These are phyloP conservation scores for Candida berthetii DNA, from an alignment of 805 yeast genomes.

Conservation along the genomic window DNA sequence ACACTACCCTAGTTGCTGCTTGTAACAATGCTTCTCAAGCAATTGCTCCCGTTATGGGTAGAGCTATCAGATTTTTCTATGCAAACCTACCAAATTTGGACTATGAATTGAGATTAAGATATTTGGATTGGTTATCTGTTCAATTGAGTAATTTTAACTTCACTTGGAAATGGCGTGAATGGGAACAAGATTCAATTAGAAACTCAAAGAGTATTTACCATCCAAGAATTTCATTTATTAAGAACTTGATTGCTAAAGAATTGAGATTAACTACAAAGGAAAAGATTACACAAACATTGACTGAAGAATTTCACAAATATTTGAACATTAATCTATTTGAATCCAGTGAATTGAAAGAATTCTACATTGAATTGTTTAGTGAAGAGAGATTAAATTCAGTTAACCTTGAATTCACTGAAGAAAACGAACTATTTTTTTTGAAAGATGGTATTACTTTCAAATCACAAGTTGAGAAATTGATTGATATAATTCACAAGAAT, in stretches of 20 bases:
- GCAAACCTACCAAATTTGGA: constrained; percentile 61
- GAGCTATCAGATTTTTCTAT: constrained; percentile 83
- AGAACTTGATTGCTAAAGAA: constrained; percentile 78
- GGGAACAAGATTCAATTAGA: constrained; percentile 59
- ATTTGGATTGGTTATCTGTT: constrained; percentile 85
- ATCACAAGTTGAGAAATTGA: constrained; percentile 27
- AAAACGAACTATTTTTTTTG: constrained; percentile 32
- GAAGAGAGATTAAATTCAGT: constrained; percentile 18
- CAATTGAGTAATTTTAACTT: constrained; percentile 92
- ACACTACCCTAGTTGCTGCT: constrained; percentile 78
- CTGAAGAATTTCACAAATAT: constrained; percentile 45
- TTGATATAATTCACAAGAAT: constrained; percentile 29
- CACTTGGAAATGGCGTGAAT: constrained; percentile 97
- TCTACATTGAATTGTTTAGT: constrained; percentile 29
- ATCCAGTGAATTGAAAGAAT: constrained; percentile 26
- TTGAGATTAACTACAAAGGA: constrained; percentile 72
- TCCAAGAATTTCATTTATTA: constrained; percentile 69
- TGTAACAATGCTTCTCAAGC: constrained; percentile 77
- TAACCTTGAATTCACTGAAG: constrained; percentile 6
- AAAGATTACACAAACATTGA: constrained; percentile 67
- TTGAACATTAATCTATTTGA: constrained; percentile 36
- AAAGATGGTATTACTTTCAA: constrained; percentile 30
- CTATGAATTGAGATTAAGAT: constrained; percentile 66
- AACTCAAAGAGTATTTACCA: constrained; percentile 46
- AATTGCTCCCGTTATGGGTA: constrained; percentile 91